Percentiles rank a stretch among this genome's conserved stretches.
Conservation (phyloP, 306 rosid species). For the Corylus avellana region DNA sequence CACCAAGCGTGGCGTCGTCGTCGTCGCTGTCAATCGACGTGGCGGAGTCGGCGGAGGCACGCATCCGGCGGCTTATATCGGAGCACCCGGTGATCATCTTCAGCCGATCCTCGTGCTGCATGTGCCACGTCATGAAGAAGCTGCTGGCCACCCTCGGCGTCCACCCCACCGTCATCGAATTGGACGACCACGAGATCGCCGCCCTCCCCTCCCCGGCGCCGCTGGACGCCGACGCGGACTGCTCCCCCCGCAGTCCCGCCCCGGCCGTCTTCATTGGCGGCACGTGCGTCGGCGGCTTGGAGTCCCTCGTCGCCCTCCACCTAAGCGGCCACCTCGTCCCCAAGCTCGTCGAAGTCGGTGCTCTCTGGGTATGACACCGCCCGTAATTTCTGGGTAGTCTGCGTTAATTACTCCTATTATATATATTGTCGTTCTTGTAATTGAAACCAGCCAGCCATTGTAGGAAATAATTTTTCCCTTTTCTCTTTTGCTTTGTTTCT, state of each 20-base stretch:
- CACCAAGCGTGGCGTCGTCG: constrained; percentile 6
- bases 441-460: background rate
- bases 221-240: background rate
- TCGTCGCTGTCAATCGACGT: constrained; percentile 79
- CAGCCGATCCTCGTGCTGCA: constrained; percentile 86
- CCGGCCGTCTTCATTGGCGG: constrained; percentile 93
- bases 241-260: constrained; percentile 27
- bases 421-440: background rate
- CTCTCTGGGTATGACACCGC: constrained; percentile 55
- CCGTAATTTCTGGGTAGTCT: no score
- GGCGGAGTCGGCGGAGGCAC: constrained; percentile 71
- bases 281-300: constrained; percentile 70
- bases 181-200: constrained; percentile 85
- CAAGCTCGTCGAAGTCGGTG: constrained; percentile 88
- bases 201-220: constrained; percentile 50
- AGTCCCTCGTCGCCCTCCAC: constrained; percentile 95
- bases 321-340: constrained; percentile 90
- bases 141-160: constrained; percentile 87
- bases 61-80: constrained; percentile 87
- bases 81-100: constrained; percentile 94
- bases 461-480: constrained; percentile 10
- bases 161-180: constrained; percentile 93
- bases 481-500: background rate
- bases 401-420: background rate
- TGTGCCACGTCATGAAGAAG: constrained; percentile 99